phyloP scores from a whole-genome alignment of 192 early-diverging fungal genomes.

The Umbelopsis isabellina region DNA sequence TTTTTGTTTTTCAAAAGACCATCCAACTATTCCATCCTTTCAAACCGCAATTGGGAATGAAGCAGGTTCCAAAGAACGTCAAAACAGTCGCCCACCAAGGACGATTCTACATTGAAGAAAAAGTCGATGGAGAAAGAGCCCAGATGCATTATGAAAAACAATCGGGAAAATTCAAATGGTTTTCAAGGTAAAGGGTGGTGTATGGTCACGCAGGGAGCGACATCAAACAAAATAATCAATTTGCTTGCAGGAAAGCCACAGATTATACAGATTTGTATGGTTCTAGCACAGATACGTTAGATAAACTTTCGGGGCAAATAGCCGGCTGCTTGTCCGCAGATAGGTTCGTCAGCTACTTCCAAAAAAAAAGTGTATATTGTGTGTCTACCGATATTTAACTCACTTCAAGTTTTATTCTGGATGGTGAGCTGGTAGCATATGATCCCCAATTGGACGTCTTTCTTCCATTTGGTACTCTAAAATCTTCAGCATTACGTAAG shows the following conservation, averaged over 20 bases:
- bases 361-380: background rate
- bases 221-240: conserved; percentile 33
- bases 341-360: background rate
- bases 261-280: conserved; percentile 78
- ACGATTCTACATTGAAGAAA: conserved; percentile 80
- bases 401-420: conserved; percentile 65
- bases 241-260: conserved; percentile 64
- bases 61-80: conserved; percentile 49
- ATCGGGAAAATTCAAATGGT: conserved; percentile 45
- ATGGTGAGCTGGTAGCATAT: conserved; percentile 82
- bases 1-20: conserved; percentile 32
- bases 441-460: conserved; percentile 63
- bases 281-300: conserved; percentile 35
- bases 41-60: conserved; percentile 69
- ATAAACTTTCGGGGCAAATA: conserved; percentile 22
- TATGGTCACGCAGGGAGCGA: conserved; percentile 46
- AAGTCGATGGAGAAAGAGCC: conserved; percentile 80
- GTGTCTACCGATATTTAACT: conserved; percentile 5
- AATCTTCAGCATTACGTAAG: conserved; percentile 63
- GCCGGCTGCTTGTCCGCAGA: background rate
- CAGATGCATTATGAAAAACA: conserved; percentile 58
- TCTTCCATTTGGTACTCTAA: conserved; percentile 74
- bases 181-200: conserved; percentile 68
- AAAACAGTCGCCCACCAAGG: conserved; percentile 48
- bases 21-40: conserved; percentile 64